Base-by-base conservation (phyloP, 768 basidiomycete species). In the Russula griseocarnosa region DNA sequence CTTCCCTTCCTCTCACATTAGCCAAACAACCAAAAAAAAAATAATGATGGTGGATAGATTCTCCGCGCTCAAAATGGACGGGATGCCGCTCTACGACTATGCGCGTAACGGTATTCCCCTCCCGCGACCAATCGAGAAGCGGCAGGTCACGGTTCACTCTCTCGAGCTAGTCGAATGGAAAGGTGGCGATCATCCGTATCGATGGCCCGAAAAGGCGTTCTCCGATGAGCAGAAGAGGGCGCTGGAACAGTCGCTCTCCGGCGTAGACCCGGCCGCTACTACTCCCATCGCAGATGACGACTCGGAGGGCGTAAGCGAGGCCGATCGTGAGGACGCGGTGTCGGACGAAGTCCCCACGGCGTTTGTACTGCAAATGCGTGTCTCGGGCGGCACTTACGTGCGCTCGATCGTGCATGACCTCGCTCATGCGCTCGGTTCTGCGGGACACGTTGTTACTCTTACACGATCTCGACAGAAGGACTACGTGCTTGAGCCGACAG, bases 61-160 rank as follows among this genome's bases (percentile, higher is more conserved):
- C 76, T 98, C 97, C 11, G 97, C 97, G 2, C 80, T 98, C 40
- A 98, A 98, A 75, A 98, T 98, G 95, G 94, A 98, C 68, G 97
- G 97, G 1, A 92, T 83, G 74, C 93, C 93, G 0, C 74, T 98
- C 40, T 93, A 98, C 73, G 95, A 98, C 70, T 99, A 98, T 72
- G 97, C 97, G 22, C 86, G 97, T 3, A 81, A 88, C 71, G 90
- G 90, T 9, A 90, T 88, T 49, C 92, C 95, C 0, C 82, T 99
- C 18, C 97, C 97, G 36, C 86, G 94, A 10, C 90, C 96, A n/a
- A 95, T 99, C 65, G 92, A 94, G 70, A 74, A 87, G 55, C 88
- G 97, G 13, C 81, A 83, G 67, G 89, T 90, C 22, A 92, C 86
- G 10, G 85, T 99, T 10, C 86, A 92, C 71, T 83, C 85, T 7